These are phyloP conservation scores for Lunularia cruciata DNA, from an alignment of 225 moss, liverwort and hornwort genomes.

Conservation along the genomic window DNA sequence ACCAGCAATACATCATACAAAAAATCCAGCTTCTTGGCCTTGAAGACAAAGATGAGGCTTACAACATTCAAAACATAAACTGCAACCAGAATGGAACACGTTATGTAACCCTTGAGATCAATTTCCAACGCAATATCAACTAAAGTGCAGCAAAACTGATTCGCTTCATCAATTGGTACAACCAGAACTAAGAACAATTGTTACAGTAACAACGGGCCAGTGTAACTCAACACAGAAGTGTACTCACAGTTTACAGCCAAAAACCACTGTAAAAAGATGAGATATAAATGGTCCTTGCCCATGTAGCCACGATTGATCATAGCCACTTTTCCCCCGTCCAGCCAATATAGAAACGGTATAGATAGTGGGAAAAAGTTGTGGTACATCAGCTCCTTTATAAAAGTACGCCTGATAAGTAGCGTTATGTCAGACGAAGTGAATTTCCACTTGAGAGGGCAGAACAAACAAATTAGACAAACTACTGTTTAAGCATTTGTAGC, in stretches of 20 bases:
- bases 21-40: conserved; percentile 43
- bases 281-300: conserved; percentile 28
- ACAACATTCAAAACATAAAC: conserved; percentile 77
- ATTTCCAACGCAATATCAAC: no score
- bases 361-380: conserved; percentile 83
- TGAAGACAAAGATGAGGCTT: conserved; percentile 50
- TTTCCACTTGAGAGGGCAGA: background rate
- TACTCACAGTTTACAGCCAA: conserved; percentile 78
- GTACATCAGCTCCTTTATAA: conserved; percentile 77
- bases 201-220: no score
- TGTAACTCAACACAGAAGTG: background rate
- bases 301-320: conserved; percentile 68
- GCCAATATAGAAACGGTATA: conserved; percentile 71
- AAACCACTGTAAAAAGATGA: conserved; percentile 48
- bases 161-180: no score
- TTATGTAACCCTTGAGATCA: no score
- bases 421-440: conserved; percentile 21
- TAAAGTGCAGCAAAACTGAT: no score
- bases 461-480: background rate
- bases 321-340: conserved; percentile 74
- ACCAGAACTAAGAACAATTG: no score
- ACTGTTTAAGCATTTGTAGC: background rate
- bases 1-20: conserved; percentile 74
- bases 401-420: conserved; percentile 47
- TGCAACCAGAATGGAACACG: conserved; percentile 31